phyloP scores from a whole-genome alignment of 2,329 filamentous ascomycete species.

The Aspergillus fijiensis region DNA sequence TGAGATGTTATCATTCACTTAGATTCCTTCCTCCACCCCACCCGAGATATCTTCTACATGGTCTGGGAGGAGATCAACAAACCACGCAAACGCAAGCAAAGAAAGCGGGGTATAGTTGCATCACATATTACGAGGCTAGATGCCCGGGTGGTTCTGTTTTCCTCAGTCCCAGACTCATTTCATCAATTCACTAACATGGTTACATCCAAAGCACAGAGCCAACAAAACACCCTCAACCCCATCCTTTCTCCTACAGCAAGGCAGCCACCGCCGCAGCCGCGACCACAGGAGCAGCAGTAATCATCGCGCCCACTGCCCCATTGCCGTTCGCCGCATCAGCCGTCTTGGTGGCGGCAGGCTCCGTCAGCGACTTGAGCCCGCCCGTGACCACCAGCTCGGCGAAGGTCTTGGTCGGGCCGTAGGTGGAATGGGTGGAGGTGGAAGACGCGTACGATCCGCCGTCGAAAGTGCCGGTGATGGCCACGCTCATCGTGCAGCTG shows the following conservation, averaged over 20 bases:
- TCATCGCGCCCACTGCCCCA: slow-evolving; percentile 17
- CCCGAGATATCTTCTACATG: too few species aligned
- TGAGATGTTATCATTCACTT: background rate
- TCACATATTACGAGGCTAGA: too few species aligned
- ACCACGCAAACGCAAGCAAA: too few species aligned
- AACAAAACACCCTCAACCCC: background rate
- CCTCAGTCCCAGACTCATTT: background rate
- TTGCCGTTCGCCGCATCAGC: slow-evolving; percentile 17
- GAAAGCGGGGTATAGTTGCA: too few species aligned
- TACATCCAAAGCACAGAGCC: background rate
- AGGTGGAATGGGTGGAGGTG: background rate
- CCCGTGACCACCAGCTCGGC: slow-evolving; percentile 22
- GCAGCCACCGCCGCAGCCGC: slow-evolving; percentile 24
- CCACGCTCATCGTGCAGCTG: slow-evolving; percentile 21
- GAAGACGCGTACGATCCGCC: slow-evolving; percentile 1
- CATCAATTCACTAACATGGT: background rate
- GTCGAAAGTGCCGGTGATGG: slow-evolving; percentile 8
- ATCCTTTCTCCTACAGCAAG: background rate
- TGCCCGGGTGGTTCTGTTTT: too few species aligned
- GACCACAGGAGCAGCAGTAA: slow-evolving; percentile 25
- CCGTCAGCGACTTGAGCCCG: slow-evolving; percentile 20
- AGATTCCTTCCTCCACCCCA: background rate
- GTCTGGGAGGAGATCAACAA: too few species aligned
- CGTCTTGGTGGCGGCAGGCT: slow-evolving; percentile 20
- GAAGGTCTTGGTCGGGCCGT: slow-evolving; percentile 4